phyloP scores from a whole-genome alignment of 805 yeast species.

The Wickerhamiella shivajii region DNA sequence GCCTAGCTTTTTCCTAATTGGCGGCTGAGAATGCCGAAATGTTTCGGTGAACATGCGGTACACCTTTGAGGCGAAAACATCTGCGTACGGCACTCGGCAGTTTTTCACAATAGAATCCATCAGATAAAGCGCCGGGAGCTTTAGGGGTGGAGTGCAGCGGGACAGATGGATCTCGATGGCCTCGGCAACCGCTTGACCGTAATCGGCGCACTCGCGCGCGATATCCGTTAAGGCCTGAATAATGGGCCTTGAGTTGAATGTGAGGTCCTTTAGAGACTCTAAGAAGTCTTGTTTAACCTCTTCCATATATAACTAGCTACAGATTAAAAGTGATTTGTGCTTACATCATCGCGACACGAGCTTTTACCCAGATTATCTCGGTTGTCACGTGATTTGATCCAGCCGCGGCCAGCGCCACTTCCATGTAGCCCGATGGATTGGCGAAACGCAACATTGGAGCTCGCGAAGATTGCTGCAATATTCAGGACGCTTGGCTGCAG shows the following conservation, averaged over 20 bases:
- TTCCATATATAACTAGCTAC: slow-evolving; percentile 10
- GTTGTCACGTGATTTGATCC: no score
- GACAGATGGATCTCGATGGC: slow-evolving; percentile 63
- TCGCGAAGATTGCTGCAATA: no score
- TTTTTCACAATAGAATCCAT: slow-evolving; percentile 86
- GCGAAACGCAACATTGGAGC: no score
- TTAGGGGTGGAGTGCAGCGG: slow-evolving; percentile 66
- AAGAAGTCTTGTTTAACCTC: slow-evolving; percentile 46
- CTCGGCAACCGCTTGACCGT: slow-evolving; percentile 62
- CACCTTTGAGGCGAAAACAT: slow-evolving; percentile 54
- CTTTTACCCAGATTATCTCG: no score
- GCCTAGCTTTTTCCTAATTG: slow-evolving; percentile 56
- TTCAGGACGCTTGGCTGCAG: no score
- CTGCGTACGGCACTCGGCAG: slow-evolving; percentile 81
- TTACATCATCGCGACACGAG: no score
- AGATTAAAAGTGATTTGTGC: no score
- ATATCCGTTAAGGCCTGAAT: slow-evolving; percentile 70
- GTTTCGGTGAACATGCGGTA: slow-evolving; percentile 59
- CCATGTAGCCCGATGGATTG: no score
- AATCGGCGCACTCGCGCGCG: slow-evolving; percentile 70
- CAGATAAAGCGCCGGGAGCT: slow-evolving; percentile 69
- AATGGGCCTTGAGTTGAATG: slow-evolving; percentile 81
- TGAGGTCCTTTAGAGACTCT: slow-evolving; percentile 56
- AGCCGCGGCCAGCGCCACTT: no score
- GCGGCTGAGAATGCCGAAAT: slow-evolving; percentile 64